phyloP scores from a whole-genome alignment of 2,329 filamentous ascomycete species.

The Trichoderma sp. region DNA sequence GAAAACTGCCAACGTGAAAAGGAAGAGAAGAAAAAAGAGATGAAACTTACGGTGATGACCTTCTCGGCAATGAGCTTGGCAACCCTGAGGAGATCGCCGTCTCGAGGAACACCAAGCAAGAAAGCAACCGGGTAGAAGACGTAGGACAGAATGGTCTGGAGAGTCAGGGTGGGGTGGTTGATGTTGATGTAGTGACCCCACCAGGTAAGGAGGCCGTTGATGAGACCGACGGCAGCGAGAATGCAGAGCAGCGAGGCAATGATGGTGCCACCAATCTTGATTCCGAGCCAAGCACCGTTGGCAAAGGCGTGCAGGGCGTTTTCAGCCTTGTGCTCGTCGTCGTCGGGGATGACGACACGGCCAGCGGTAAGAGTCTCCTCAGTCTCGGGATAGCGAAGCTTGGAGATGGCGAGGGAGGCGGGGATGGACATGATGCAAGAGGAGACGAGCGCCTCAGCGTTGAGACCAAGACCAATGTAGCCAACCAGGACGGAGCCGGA shows the following conservation, averaged over 20 bases:
- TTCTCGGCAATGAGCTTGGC: slow-evolving; percentile 79
- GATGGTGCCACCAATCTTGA: slow-evolving; percentile 86
- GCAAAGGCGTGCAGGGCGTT: slow-evolving; percentile 84
- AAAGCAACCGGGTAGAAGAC: slow-evolving; percentile 75
- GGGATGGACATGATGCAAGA: slow-evolving; percentile 96
- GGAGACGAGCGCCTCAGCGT: slow-evolving; percentile 80
- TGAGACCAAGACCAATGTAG: slow-evolving; percentile 81
- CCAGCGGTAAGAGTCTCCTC: slow-evolving; percentile 84
- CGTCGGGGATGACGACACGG: slow-evolving; percentile 75
- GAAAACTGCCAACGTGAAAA: neutral
- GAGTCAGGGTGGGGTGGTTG: slow-evolving; percentile 62
- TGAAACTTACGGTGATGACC: slow-evolving; percentile 62
- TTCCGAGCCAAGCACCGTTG: slow-evolving; percentile 79
- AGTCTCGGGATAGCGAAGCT: slow-evolving; percentile 84
- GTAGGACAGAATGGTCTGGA: slow-evolving; percentile 76
- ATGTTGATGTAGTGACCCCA: slow-evolving; percentile 79
- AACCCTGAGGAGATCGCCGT: slow-evolving; percentile 66
- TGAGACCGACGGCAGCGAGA: slow-evolving; percentile 70
- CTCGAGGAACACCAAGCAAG: slow-evolving; percentile 72
- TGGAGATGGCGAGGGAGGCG: slow-evolving; percentile 83
- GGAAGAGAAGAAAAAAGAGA: neutral
- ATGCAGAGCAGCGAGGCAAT: slow-evolving; percentile 77
- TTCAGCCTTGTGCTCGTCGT: slow-evolving; percentile 70
- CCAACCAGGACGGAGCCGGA: slow-evolving; percentile 82
- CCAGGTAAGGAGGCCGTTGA: slow-evolving; percentile 79